A percentile compares a stretch with the other conserved stretches of the same genome.
These are phyloP conservation scores for Euphorbia pulcherrima DNA, from an alignment of 345 rosid genomes.

Conservation along the genomic window DNA sequence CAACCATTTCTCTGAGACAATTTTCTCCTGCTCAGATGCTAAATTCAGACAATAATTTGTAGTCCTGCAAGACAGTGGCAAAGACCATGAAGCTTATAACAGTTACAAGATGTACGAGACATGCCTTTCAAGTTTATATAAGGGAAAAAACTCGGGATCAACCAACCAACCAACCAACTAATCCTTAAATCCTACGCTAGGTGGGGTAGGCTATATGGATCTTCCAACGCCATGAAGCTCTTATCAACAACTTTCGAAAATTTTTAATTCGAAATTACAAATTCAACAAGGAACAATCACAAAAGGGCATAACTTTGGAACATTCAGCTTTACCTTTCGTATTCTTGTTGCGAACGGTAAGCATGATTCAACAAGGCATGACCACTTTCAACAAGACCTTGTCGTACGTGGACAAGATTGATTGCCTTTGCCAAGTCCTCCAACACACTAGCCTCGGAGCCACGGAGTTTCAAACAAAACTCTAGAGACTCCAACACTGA, in stretches of 20 bases:
- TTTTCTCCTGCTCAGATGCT: slow-evolving; percentile 82
- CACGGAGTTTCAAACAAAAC: slow-evolving; percentile 82
- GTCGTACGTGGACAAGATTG: slow-evolving; percentile 69
- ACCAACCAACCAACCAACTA: too few relatives aligned
- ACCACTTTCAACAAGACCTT: slow-evolving; percentile 88
- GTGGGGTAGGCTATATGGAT: too few relatives aligned
- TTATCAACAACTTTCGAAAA: too few relatives aligned
- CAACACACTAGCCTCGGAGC: slow-evolving; percentile 85
- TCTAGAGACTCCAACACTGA: slow-evolving; percentile 83
- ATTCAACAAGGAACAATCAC: slow-evolving; percentile 11
- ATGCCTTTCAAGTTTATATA: not conserved
- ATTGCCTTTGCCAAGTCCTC: slow-evolving; percentile 90
- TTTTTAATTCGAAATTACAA: not conserved
- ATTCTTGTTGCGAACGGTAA: slow-evolving; percentile 75
- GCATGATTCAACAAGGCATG: slow-evolving; percentile 73
- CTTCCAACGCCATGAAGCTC: too few relatives aligned
- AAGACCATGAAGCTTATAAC: not conserved
- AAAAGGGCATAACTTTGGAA: slow-evolving; percentile 3
- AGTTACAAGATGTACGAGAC: not conserved
- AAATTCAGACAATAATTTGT: slow-evolving; percentile 68
- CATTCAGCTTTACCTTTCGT: slow-evolving; percentile 57
- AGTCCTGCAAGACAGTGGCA: slow-evolving; percentile 44
- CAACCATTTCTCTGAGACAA: slow-evolving; percentile 69
- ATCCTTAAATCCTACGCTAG: too few relatives aligned
- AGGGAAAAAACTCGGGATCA: not conserved